phyloP scores from a whole-genome alignment of 805 yeast genomes.

The Yarrowia sp. region DNA sequence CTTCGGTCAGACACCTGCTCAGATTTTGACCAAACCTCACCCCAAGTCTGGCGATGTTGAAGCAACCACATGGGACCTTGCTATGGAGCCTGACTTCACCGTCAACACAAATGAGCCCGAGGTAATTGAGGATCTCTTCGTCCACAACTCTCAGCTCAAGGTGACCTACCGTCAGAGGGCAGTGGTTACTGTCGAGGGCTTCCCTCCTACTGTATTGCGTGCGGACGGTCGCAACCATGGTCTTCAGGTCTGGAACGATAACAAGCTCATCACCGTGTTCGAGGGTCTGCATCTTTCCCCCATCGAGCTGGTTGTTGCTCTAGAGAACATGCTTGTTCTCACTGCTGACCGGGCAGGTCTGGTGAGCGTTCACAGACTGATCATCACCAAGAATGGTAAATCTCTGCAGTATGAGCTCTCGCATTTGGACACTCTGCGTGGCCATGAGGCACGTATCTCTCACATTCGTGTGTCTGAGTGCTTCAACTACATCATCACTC shows the following conservation, averaged over 20 bases:
- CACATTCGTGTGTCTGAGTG: slow-evolving; percentile 4
- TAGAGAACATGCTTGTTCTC: slow-evolving; percentile 11
- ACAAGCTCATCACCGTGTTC: slow-evolving; percentile 8
- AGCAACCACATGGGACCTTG: neutral
- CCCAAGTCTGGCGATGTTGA: slow-evolving; percentile 43
- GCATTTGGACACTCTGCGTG: slow-evolving; percentile 16
- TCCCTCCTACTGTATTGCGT: neutral
- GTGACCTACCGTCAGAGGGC: slow-evolving; percentile 10
- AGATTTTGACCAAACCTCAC: slow-evolving; percentile 67
- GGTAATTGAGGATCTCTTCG: slow-evolving; percentile 12
- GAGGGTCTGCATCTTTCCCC: slow-evolving; percentile 21
- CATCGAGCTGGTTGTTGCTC: slow-evolving; percentile 2
- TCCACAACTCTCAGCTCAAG: slow-evolving; percentile 18
- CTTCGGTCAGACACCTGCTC: slow-evolving; percentile 86
- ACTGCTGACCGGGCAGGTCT: slow-evolving; percentile 13
- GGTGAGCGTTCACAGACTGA: slow-evolving; percentile 2
- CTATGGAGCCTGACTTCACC: slow-evolving; percentile 9
- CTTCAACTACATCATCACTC: slow-evolving; percentile 11
- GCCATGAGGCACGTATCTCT: slow-evolving; percentile 10
- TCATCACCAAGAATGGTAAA: slow-evolving; percentile 1
- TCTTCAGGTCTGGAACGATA: slow-evolving; percentile 10
- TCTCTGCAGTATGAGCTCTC: neutral
- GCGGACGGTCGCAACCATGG: slow-evolving; percentile 7
- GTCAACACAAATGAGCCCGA: slow-evolving; percentile 15
- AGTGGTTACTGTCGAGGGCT: slow-evolving; percentile 7